Evolutionary conservation across 441 rosid genomes (phyloP), one percentile per base, ranked within the genome.

Genomic region (Cnidoscolus chayamansa): DNA sequence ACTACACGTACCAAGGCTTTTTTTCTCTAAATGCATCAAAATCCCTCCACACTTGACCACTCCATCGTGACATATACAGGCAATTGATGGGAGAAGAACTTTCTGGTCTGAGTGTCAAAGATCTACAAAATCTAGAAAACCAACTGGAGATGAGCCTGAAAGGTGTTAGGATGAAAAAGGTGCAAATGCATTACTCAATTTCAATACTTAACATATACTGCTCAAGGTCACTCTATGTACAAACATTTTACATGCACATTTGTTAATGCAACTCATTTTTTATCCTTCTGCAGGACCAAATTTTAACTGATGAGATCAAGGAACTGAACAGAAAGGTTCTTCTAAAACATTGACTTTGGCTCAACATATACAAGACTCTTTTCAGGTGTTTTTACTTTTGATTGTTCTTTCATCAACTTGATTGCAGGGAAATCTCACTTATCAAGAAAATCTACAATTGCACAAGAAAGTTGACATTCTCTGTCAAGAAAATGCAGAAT

Each of bases 1-100:
- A 32, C 32, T 35, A 68, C 1, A 32, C 2, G 17, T 68, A 11
- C 25, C 50, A n/a, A 68, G 10, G 37, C 3, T 35, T 57, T n/a
- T 35, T 30, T 48, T 25, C 25, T 25, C 25, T 25, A 25, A 25
- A 25, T 25, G 25, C 25, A 25, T 25, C 25, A 25, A 25, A 25
- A 25, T 25, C 25, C 25, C 25, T 25, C 25, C 25, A 51, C 55
- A 62, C 20, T 17, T 49, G 55, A 61, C 45, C 19, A 15, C 16
- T 76, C 25, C 68, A 2, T 37, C 61, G 49, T 51, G 51, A 65
- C 19, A 10, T 43, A 31, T 50, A 72, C 86, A 92, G 99, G 80
- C 88, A 90, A 65, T 67, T 90, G 78, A 87, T 86, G 94, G 98
- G 99, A 71, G 92, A 90, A 77, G 88, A 90, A 76, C 86, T 94